phyloP scores from a whole-genome alignment of 768 basidiomycete species.

The Tephrocybe sp. region DNA sequence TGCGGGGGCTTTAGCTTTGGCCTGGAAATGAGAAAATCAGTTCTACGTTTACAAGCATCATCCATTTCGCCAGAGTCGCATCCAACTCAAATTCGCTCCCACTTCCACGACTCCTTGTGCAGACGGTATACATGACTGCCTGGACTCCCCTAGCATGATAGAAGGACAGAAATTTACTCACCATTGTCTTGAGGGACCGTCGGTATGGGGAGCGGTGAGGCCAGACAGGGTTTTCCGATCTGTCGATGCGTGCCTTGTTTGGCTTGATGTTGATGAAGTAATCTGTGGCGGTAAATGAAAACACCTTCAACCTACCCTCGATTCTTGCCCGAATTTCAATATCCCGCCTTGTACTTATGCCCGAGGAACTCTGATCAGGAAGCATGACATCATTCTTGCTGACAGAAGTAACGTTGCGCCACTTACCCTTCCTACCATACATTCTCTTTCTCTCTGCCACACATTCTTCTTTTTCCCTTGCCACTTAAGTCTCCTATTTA shows the following conservation, averaged over 20 bases:
- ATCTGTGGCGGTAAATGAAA: slow-evolving; percentile 11
- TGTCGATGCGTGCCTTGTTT: slow-evolving; percentile 41
- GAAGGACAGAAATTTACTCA: slow-evolving; percentile 29
- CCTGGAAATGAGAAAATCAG: slow-evolving; percentile 35
- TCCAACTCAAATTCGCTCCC: slow-evolving; percentile 31
- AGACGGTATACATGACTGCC: neutral
- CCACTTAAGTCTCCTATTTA: no score
- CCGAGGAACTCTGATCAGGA: no score
- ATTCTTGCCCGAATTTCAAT: no score
- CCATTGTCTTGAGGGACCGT: slow-evolving; percentile 44
- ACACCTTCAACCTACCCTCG: no score
- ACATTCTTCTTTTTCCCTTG: no score
- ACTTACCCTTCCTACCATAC: no score
- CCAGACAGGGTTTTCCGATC: slow-evolving; percentile 20
- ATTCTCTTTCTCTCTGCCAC: no score
- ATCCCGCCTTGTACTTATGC: no score
- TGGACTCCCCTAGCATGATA: slow-evolving; percentile 2
- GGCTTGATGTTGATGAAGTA: slow-evolving; percentile 30
- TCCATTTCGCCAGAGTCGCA: slow-evolving; percentile 33
- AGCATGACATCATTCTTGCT: no score
- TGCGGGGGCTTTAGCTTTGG: slow-evolving; percentile 81
- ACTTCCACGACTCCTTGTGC: slow-evolving; percentile 2
- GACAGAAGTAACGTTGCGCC: no score
- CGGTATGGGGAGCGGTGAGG: slow-evolving; percentile 33
- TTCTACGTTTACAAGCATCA: slow-evolving; percentile 23